These are phyloP conservation scores for Mucor piriformis DNA, from an alignment of 371 early-diverging fungal genomes.

Conservation along the genomic window DNA sequence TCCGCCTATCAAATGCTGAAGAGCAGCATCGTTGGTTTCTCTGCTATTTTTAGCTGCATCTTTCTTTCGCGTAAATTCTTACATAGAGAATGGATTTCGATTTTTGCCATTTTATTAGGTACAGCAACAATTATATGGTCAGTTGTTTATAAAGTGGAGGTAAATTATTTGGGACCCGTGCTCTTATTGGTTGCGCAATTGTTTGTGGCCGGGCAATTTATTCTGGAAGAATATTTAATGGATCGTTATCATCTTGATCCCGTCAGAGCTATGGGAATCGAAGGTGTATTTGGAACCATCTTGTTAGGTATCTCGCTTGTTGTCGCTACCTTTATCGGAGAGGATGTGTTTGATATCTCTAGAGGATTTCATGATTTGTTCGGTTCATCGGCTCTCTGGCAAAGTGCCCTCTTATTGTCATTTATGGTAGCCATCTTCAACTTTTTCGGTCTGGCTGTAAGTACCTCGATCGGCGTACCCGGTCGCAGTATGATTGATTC, in stretches of 20 bases:
- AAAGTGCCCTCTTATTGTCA: conserved; percentile 40
- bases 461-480: conserved; percentile 42
- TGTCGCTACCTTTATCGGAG: conserved; percentile 27
- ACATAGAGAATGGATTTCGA: conserved; percentile 39
- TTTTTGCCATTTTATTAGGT: conserved; percentile 35
- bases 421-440: conserved; percentile 50
- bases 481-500: conserved; percentile 48
- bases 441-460: conserved; percentile 49
- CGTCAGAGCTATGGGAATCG: conserved; percentile 52
- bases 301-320: conserved; percentile 25
- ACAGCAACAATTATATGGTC: conserved; percentile 26
- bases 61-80: conserved; percentile 48
- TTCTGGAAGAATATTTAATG: conserved; percentile 52
- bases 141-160: conserved; percentile 6
- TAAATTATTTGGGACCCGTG: conserved; percentile 34
- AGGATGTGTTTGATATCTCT: conserved; percentile 29
- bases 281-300: conserved; percentile 42
- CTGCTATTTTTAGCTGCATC: conserved; percentile 44
- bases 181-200: conserved; percentile 40
- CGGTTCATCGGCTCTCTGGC: conserved; percentile 32
- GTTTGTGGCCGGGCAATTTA: conserved; percentile 48
- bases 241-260: conserved; percentile 46
- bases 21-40: conserved; percentile 50
- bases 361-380: conserved; percentile 32
- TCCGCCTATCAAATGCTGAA: conserved; percentile 53